A percentile compares a stretch with the other conserved stretches of the same genome.
Conservation (phyloP, 2,329 filamentous ascomycete species). For the Neoarthrinium moseri region DNA sequence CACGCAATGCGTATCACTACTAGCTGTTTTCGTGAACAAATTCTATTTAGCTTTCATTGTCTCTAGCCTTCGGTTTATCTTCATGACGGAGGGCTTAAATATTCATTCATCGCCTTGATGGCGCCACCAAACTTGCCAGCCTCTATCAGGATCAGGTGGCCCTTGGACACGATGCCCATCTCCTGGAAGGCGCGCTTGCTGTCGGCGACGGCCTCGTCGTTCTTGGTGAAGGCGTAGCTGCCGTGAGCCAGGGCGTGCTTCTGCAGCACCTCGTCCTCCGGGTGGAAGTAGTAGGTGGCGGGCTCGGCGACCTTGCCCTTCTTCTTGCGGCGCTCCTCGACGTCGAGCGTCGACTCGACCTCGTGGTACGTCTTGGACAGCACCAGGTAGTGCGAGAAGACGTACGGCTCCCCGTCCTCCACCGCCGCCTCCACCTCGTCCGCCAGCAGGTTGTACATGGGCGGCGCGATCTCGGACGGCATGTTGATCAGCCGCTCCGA, state of each 20-base stretch:
- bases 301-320: conserved; percentile 61
- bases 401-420: conserved; percentile 87
- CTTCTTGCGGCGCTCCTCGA: conserved; percentile 65
- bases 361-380: conserved; percentile 92
- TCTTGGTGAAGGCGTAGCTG: conserved; percentile 75
- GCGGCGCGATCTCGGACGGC: conserved; percentile 87
- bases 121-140: conserved; percentile 72
- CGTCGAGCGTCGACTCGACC: conserved; percentile 76
- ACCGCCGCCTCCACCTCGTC: conserved; percentile 89
- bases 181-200: conserved; percentile 95
- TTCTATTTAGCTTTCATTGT: too few relatives aligned
- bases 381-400: conserved; percentile 90
- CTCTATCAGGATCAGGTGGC: conserved; percentile 85
- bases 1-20: neutral
- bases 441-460: conserved; percentile 90
- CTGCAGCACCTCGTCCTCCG: conserved; percentile 88
- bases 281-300: conserved; percentile 86
- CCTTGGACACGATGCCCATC: conserved; percentile 79
- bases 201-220: conserved; percentile 79
- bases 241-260: conserved; percentile 70
- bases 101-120: conserved; percentile 73
- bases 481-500: conserved; percentile 95
- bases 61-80: neutral
- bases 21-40: too few relatives aligned
- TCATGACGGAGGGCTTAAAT: conserved; percentile 56